Evolutionary conservation across 768 basidiomycete genomes (phyloP), one percentile per base, ranked within the genome.

Genomic region (Lactifluus pinguis): DNA sequence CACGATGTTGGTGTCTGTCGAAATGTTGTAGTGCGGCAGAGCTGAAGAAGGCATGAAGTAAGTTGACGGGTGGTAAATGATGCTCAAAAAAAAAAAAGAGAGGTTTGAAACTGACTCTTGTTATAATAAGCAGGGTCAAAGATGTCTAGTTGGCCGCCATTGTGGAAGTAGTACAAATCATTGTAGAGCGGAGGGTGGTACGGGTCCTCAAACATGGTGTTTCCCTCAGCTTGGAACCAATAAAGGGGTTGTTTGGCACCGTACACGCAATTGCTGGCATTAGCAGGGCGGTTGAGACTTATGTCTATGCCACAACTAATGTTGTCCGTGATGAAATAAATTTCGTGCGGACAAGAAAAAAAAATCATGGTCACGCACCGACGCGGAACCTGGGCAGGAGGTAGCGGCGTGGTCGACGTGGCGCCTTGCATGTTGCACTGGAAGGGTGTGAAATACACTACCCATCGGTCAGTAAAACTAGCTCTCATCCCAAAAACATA

Each of bases 121-220:
- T 30, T 32, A 17, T 14, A 6, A 17, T n/a, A 32, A 34, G 8
- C 21, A 19, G 47, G 2, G 7, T 47, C 58, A 65, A 79, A 78
- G 62, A 79, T 73, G 65, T 79, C 72, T 25, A 69, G 64, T 68
- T 80, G 78, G 7, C 76, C 75, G 45, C 80, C 80, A 60, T 79
- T 71, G 1, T 29, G 49, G 68, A 76, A 80, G 54, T 75, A 73
- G 66, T 75, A 80, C 17, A 70, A 57, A 36, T 65, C 61, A 49
- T 69, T 73, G 67, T 80, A 80, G 29, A 65, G 57, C n/a, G 72
- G 73, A 7, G 73, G 69, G 19, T 48, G 17, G 56, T 70, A 68
- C 0, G 62, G 62, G 56, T 59, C 72, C 61, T 75, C 73, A 50
- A 68, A 69, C 69, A 73, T 70, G 68, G 76, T 77, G 69, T 75